A percentile compares a stretch with the other conserved stretches of the same genome.
Conservation (phyloP, 2,329 filamentous ascomycete genomes). For the Hypoxylon rubiginosum region DNA sequence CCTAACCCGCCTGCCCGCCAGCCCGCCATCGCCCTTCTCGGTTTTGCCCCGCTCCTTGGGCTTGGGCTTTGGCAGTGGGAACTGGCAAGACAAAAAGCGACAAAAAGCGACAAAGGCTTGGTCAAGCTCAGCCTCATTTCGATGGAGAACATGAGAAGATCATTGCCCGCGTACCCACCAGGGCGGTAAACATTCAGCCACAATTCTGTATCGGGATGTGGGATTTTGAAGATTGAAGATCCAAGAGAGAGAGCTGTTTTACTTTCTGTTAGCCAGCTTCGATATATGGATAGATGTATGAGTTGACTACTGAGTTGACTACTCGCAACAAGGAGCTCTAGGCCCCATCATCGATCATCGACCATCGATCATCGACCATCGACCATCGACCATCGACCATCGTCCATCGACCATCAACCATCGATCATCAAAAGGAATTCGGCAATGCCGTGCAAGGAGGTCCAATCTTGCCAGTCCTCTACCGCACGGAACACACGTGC, state of each 20-base stretch:
- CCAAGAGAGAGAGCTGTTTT: too few species aligned
- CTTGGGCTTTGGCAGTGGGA: background rate
- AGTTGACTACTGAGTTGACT: too few species aligned
- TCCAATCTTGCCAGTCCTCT: conserved; percentile 22
- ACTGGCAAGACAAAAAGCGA: too few species aligned
- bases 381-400: too few species aligned
- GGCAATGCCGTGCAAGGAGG: background rate
- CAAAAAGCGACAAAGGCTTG: conserved; percentile 24
- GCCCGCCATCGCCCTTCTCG: conserved; percentile 20
- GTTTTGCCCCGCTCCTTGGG: conserved; percentile 14
- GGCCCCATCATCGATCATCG: too few species aligned
- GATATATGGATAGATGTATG: too few species aligned
- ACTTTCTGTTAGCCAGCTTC: background rate
- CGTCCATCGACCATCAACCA: too few species aligned
- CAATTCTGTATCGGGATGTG: conserved; percentile 7
- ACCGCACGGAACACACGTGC: conserved; percentile 34
- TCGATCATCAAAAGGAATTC: background rate
- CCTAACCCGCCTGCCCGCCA: too few species aligned
- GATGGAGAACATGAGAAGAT: too few species aligned
- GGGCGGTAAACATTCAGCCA: conserved; percentile 16
- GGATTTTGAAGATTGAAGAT: background rate
- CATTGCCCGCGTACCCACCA: background rate
- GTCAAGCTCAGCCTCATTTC: conserved; percentile 37
- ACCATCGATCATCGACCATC: too few species aligned
- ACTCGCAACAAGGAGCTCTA: background rate